Evolutionary conservation across 2,329 filamentous ascomycete species (phyloP).

Genomic region (Colletotrichum neosansevieriae): DNA sequence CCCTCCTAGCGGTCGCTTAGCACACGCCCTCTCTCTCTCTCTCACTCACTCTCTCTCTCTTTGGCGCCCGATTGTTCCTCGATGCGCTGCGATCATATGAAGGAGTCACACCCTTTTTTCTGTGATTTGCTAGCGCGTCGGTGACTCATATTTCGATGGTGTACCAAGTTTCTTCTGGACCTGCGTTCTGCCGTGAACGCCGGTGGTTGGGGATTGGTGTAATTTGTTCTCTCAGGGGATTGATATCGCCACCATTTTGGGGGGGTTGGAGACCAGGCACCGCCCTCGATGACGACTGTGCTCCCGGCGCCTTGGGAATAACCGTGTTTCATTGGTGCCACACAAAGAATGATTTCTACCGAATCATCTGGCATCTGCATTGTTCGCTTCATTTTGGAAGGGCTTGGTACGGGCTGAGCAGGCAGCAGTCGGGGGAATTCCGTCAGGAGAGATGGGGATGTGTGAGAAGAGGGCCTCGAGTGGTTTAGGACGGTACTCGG

Average conservation of each 20-base stretch:
- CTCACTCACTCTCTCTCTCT: too few species aligned
- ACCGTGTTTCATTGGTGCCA: background rate
- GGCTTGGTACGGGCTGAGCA: conserved; percentile 9
- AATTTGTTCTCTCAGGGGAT: background rate
- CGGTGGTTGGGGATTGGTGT: background rate
- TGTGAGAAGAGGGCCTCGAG: background rate
- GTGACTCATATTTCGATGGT: background rate
- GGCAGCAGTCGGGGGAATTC: background rate
- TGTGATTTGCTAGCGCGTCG: too few species aligned
- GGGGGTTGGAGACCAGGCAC: conserved; percentile 7
- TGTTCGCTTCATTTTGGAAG: background rate
- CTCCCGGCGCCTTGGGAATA: background rate
- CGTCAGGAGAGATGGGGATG: background rate
- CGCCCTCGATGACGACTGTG: conserved; percentile 11
- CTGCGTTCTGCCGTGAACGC: background rate
- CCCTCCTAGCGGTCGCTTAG: background rate
- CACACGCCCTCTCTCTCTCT: background rate
- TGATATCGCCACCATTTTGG: background rate
- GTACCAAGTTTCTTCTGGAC: background rate
- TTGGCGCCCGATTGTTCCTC: too few species aligned
- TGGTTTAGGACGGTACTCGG: background rate
- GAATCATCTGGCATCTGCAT: background rate
- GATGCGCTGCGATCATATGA: too few species aligned
- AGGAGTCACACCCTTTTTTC: background rate
- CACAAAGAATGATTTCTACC: background rate